These are phyloP conservation scores for Pholiota adiposa DNA, from an alignment of 1,284 basidiomycete genomes.

Conservation along the genomic window DNA sequence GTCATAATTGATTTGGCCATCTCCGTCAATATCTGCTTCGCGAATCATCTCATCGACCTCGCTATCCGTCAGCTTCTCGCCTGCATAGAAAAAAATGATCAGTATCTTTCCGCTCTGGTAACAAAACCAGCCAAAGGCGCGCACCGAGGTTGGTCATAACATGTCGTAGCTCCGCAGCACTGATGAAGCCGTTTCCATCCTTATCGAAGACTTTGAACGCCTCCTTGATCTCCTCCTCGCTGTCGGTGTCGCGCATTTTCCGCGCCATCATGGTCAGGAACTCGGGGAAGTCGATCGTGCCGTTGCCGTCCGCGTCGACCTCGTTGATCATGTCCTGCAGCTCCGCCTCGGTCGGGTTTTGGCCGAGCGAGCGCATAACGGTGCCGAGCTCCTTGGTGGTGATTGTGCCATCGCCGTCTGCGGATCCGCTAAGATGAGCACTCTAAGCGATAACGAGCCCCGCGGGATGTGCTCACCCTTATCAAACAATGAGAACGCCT, in stretches of 20 bases:
- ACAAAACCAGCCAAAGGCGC: neutral
- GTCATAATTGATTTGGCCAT: slow-evolving; percentile 86
- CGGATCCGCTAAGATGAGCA: slow-evolving; percentile 1
- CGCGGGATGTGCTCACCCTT: slow-evolving; percentile 63
- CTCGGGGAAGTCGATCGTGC: slow-evolving; percentile 95
- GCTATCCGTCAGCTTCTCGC: slow-evolving; percentile 91
- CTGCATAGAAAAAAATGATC: slow-evolving; percentile 38
- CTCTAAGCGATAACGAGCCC: neutral
- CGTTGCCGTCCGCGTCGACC: slow-evolving; percentile 63
- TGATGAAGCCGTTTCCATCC: slow-evolving; percentile 84
- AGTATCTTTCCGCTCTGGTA: neutral
- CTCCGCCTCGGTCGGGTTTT: slow-evolving; percentile 95
- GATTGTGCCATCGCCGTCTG: slow-evolving; percentile 97
- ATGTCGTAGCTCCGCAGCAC: slow-evolving; percentile 82
- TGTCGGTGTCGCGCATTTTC: slow-evolving; percentile 92
- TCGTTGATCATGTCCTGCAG: slow-evolving; percentile 95
- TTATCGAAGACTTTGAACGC: slow-evolving; percentile 88
- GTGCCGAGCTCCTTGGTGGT: slow-evolving; percentile 95
- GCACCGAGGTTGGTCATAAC: slow-evolving; percentile 92
- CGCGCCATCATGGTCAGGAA: slow-evolving; percentile 94
- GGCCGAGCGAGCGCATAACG: slow-evolving; percentile 95
- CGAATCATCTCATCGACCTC: slow-evolving; percentile 99
- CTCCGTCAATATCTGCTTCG: slow-evolving; percentile 94
- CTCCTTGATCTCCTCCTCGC: slow-evolving; percentile 76
- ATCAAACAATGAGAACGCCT: slow-evolving; percentile 76